These are phyloP conservation scores for Hanseniaspora nectarophila DNA, from an alignment of 805 yeast genomes.

Conservation along the genomic window DNA sequence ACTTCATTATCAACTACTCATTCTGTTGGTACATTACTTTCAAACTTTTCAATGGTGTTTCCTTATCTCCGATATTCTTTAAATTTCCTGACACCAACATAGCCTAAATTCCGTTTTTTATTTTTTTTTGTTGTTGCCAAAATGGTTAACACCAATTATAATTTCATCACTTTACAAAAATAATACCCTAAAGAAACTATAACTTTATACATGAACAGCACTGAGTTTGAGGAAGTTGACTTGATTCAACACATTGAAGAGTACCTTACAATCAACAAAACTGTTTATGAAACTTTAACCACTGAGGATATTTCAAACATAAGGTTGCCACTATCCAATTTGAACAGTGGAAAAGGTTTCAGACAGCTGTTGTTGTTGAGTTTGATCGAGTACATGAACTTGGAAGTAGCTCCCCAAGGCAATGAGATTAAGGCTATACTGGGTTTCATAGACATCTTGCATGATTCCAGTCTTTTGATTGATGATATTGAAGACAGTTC, in stretches of 20 bases:
- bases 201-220: background rate
- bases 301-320: background rate
- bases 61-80: background rate
- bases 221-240: background rate
- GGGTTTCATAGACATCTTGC: slow-evolving; percentile 45
- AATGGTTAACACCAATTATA: too few species aligned
- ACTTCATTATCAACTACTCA: too few species aligned
- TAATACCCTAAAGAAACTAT: too few species aligned
- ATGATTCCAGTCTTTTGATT: slow-evolving; percentile 54
- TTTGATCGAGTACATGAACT: background rate
- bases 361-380: slow-evolving; percentile 5
- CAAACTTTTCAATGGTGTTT: too few species aligned
- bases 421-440: slow-evolving; percentile 27
- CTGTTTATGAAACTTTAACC: background rate
- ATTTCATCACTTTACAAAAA: too few species aligned
- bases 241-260: background rate
- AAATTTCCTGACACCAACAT: too few species aligned
- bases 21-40: too few species aligned
- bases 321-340: background rate
- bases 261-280: background rate
- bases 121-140: too few species aligned
- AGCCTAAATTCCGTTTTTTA: too few species aligned
- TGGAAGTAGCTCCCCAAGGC: background rate
- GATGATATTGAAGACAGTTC: slow-evolving; percentile 87
- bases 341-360: slow-evolving; percentile 7